These are phyloP conservation scores for Phalaenopsis aphrodite DNA, from an alignment of 106 monocot species.

Conservation along the genomic window DNA sequence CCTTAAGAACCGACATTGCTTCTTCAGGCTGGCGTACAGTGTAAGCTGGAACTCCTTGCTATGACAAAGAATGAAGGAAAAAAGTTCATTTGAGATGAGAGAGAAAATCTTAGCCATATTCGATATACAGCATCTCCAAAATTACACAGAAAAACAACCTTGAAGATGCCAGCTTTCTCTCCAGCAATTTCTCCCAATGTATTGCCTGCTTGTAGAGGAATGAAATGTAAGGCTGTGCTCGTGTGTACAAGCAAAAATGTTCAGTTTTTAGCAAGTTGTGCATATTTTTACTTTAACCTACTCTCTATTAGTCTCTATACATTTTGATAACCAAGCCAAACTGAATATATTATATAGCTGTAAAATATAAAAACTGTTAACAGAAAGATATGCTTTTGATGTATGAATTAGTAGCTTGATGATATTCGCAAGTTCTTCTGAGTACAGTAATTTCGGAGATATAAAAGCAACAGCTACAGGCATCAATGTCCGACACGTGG, in stretches of 20 bases:
- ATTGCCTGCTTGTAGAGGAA: conserved; percentile 48
- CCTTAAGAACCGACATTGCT: conserved; percentile 71
- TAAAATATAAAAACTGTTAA: background rate
- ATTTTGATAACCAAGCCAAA: background rate
- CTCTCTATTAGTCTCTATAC: background rate
- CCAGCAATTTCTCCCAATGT: conserved; percentile 86
- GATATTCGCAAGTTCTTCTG: background rate
- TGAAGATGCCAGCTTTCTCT: conserved; percentile 97
- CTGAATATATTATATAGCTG: background rate
- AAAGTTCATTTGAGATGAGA: background rate
- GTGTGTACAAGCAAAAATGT: background rate
- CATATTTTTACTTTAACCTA: background rate
- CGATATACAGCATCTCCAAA: background rate
- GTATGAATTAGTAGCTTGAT: background rate
- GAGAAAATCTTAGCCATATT: background rate
- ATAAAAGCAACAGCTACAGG: background rate
- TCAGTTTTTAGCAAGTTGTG: background rate
- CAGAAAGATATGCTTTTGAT: background rate
- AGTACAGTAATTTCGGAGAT: background rate
- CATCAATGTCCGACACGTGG: background rate
- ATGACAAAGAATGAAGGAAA: conserved; percentile 5
- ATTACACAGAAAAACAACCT: conserved; percentile 43
- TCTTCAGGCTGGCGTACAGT: conserved; percentile 90
- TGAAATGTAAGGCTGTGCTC: background rate
- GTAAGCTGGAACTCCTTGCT: conserved; percentile 80